phyloP scores from a whole-genome alignment of 2,329 filamentous ascomycete genomes.

The Stagonosporopsis cucurbitacearum region DNA sequence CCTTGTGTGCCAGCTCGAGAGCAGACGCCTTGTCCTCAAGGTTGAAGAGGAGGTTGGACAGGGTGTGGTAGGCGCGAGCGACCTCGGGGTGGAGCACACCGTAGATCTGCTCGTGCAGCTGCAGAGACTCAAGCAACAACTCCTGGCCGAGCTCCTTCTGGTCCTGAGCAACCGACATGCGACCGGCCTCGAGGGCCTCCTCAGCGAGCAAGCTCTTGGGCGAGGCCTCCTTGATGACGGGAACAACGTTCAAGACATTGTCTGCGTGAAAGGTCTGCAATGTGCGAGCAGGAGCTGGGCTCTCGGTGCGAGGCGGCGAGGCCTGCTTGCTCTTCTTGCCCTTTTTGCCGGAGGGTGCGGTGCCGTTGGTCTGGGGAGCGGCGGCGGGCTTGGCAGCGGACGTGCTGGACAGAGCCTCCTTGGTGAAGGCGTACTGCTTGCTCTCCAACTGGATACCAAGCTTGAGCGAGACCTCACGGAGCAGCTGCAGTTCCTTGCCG shows the following conservation, averaged over 20 bases:
- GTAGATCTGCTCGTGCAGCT: slow-evolving; percentile 97
- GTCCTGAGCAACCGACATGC: slow-evolving; percentile 93
- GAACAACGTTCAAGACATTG: slow-evolving; percentile 91
- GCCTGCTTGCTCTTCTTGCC: slow-evolving; percentile 64
- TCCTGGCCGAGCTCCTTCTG: slow-evolving; percentile 97
- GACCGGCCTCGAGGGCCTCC: slow-evolving; percentile 92
- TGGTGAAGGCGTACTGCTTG: slow-evolving; percentile 75
- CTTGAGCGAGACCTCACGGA: slow-evolving; percentile 88
- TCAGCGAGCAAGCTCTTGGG: slow-evolving; percentile 91
- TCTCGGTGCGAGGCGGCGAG: slow-evolving; percentile 55
- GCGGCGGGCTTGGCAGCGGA: slow-evolving; percentile 23
- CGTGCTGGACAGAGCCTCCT: slow-evolving; percentile 36
- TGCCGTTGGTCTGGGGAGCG: slow-evolving; percentile 47
- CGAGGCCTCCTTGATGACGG: slow-evolving; percentile 90
- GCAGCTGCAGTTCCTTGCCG: slow-evolving; percentile 78
- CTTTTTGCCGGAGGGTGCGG: slow-evolving; percentile 52
- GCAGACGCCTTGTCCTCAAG: slow-evolving; percentile 97
- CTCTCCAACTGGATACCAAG: slow-evolving; percentile 86
- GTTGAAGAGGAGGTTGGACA: slow-evolving; percentile 96
- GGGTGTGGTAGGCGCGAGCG: slow-evolving; percentile 89
- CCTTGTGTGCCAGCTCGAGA: slow-evolving; percentile 93
- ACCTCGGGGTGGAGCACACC: slow-evolving; percentile 97
- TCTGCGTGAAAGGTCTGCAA: slow-evolving; percentile 77
- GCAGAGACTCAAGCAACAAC: slow-evolving; percentile 91
- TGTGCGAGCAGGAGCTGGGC: slow-evolving; percentile 54